A percentile compares a stretch with the other conserved stretches of the same genome.
These are phyloP conservation scores for Hypomyces rosellus DNA, from an alignment of 2,329 filamentous ascomycete genomes.

Conservation along the genomic window DNA sequence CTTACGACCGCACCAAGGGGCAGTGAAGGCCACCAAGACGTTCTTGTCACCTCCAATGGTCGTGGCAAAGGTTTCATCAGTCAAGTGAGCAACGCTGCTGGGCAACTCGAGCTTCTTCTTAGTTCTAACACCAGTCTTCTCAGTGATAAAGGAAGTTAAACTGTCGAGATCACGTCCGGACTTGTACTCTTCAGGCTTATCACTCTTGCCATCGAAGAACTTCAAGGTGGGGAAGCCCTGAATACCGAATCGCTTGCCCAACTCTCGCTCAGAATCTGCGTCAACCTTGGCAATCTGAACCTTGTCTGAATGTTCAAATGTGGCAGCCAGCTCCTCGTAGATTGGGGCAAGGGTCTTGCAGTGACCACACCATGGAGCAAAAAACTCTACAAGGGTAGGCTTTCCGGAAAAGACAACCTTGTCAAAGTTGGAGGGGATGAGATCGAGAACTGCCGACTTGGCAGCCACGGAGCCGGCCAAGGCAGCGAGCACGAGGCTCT, in stretches of 20 bases:
- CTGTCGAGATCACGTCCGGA: slow-evolving; percentile 84
- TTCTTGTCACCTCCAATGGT: slow-evolving; percentile 79
- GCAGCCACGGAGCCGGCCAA: slow-evolving; percentile 53
- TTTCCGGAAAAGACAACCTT: slow-evolving; percentile 83
- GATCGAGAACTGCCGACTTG: slow-evolving; percentile 80
- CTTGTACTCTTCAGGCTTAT: slow-evolving; percentile 77
- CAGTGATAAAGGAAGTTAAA: slow-evolving; percentile 69
- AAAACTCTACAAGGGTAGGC: slow-evolving; percentile 95
- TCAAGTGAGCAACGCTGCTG: slow-evolving; percentile 73
- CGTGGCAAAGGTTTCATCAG: slow-evolving; percentile 70
- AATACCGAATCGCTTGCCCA: slow-evolving; percentile 82
- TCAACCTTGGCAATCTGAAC: slow-evolving; percentile 94
- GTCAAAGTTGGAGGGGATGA: slow-evolving; percentile 89
- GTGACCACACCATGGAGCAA: slow-evolving; percentile 97
- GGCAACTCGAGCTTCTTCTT: slow-evolving; percentile 69
- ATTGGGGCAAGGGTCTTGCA: slow-evolving; percentile 96
- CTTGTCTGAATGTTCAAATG: slow-evolving; percentile 51
- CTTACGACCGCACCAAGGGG: slow-evolving; percentile 97
- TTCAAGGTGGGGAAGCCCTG: slow-evolving; percentile 97
- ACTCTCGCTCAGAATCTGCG: slow-evolving; percentile 76
- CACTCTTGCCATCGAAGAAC: slow-evolving; percentile 93
- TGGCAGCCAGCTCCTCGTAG: slow-evolving; percentile 80
- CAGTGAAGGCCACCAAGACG: slow-evolving; percentile 93
- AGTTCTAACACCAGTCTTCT: slow-evolving; percentile 80
- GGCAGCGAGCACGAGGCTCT: slow-evolving; percentile 53